These are phyloP conservation scores for Torulaspora indica DNA, from an alignment of 805 yeast genomes.

Conservation along the genomic window DNA sequence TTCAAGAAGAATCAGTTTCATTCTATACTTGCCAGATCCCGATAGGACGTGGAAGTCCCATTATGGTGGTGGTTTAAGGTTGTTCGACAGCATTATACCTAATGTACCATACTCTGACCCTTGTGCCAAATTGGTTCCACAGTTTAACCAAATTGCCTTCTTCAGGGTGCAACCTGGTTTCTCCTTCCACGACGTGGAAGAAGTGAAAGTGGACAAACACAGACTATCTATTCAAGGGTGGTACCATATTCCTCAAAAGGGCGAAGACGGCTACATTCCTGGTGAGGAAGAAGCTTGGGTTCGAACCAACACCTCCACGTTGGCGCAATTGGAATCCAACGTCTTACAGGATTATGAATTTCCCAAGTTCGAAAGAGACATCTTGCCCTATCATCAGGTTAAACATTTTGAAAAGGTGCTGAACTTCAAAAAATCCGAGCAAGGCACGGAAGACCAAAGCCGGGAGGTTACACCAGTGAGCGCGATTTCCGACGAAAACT, in stretches of 20 bases:
- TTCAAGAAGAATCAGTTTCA: slow-evolving; percentile 86
- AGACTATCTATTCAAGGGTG: slow-evolving; percentile 95
- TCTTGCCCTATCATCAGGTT: slow-evolving; percentile 40
- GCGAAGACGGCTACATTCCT: slow-evolving; percentile 77
- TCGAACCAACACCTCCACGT: slow-evolving; percentile 67
- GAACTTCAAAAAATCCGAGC: slow-evolving; percentile 18
- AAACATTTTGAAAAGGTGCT: slow-evolving; percentile 32
- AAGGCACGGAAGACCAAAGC: slow-evolving; percentile 1
- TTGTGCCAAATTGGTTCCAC: slow-evolving; percentile 70
- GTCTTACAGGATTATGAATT: slow-evolving; percentile 75
- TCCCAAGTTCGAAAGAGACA: slow-evolving; percentile 58
- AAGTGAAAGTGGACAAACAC: slow-evolving; percentile 85
- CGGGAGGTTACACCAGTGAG: slow-evolving; percentile 14
- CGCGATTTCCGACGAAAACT: slow-evolving; percentile 17
- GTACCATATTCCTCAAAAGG: slow-evolving; percentile 95
- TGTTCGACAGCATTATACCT: slow-evolving; percentile 80
- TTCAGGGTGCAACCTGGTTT: slow-evolving; percentile 95
- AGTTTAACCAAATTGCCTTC: slow-evolving; percentile 92
- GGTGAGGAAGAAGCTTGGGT: slow-evolving; percentile 68
- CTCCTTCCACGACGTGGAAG: slow-evolving; percentile 97
- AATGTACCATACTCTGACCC: slow-evolving; percentile 86
- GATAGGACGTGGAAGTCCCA: slow-evolving; percentile 82
- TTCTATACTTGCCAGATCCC: slow-evolving; percentile 89
- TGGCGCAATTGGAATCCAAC: slow-evolving; percentile 73
- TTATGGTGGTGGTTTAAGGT: slow-evolving; percentile 88